phyloP scores from a whole-genome alignment of 2,329 filamentous ascomycete species.

The Tolypocladium sp. region DNA sequence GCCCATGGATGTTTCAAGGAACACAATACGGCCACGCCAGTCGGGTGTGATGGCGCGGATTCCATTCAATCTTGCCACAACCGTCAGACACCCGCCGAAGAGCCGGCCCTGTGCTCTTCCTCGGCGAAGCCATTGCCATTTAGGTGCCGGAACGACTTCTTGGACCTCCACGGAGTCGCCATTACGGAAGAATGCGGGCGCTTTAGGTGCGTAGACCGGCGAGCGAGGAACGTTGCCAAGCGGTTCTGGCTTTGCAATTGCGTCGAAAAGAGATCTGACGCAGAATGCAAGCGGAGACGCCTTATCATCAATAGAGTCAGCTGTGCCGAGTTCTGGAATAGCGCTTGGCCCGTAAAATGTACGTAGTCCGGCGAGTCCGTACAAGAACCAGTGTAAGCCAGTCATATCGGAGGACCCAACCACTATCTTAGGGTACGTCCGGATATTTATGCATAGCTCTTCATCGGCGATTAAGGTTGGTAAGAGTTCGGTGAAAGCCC shows the following conservation, averaged over 20 bases:
- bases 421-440: not conserved
- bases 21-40: not conserved
- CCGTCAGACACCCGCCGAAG: not conserved
- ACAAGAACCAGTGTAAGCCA: not conserved
- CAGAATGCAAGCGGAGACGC: not conserved
- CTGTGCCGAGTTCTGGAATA: not conserved
- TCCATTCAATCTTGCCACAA: not conserved
- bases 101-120: not conserved
- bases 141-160: not conserved
- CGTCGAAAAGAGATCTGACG: not conserved
- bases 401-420: not conserved
- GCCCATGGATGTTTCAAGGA: not conserved
- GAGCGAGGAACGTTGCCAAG: not conserved
- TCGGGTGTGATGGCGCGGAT: not conserved
- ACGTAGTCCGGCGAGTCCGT: not conserved
- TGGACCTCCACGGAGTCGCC: not conserved
- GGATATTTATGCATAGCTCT: not conserved
- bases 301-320: not conserved
- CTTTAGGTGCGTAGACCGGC: not conserved
- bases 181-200: not conserved
- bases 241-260: not conserved
- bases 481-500: not conserved
- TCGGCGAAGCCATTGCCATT: not conserved
- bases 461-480: not conserved
- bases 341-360: not conserved